phyloP scores from a whole-genome alignment of 2,329 filamentous ascomycete genomes.

The Lecanicillium sp. region DNA sequence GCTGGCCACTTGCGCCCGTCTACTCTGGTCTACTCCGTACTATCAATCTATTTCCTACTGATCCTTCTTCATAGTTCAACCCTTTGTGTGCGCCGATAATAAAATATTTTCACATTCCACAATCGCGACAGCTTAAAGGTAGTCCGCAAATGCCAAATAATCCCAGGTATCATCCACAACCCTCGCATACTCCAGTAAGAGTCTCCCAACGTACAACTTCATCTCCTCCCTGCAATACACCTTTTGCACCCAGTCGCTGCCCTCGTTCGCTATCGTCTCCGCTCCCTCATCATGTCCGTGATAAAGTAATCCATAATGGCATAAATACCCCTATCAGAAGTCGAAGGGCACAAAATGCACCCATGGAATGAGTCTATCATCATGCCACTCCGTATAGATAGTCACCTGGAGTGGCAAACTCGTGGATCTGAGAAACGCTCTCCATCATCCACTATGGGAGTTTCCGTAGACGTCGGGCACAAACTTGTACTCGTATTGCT shows the following conservation, averaged over 20 bases:
- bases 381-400: slow-evolving; percentile 58
- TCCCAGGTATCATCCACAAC: slow-evolving; percentile 24
- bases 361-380: slow-evolving; percentile 52
- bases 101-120: too few species aligned
- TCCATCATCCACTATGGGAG: slow-evolving; percentile 41
- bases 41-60: too few species aligned
- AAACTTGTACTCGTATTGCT: slow-evolving; percentile 41
- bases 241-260: slow-evolving; percentile 43
- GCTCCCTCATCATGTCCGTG: slow-evolving; percentile 22
- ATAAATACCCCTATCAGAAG: slow-evolving; percentile 50
- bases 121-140: too few species aligned
- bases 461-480: slow-evolving; percentile 55
- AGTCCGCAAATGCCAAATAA: slow-evolving; percentile 18
- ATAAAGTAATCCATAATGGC: slow-evolving; percentile 38
- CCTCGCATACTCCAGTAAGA: slow-evolving; percentile 39
- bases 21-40: too few species aligned
- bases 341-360: slow-evolving; percentile 56
- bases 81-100: too few species aligned
- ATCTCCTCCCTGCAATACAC: slow-evolving; percentile 48
- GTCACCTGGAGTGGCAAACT: slow-evolving; percentile 53
- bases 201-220: slow-evolving; percentile 44
- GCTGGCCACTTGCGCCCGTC: too few species aligned
- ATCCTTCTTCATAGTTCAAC: too few species aligned
- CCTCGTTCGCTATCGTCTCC: slow-evolving; percentile 39
- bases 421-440: slow-evolving; percentile 45